Conservation (phyloP, 805 yeast genomes). For the Candida chauliodis region DNA sequence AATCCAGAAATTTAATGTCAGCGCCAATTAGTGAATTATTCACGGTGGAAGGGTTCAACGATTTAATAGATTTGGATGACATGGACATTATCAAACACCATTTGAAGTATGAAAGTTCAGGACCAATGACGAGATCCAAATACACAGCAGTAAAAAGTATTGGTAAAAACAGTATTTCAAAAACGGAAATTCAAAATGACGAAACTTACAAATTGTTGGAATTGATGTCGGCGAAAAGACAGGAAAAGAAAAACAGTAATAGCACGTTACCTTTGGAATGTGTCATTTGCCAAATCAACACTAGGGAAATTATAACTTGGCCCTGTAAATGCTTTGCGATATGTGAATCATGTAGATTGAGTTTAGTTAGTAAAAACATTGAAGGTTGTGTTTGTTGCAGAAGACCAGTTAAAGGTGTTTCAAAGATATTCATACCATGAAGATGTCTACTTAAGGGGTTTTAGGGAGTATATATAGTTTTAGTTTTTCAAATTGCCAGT, state of each 20-base stretch:
- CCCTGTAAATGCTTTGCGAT: slow-evolving; percentile 89
- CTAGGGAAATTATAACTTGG: slow-evolving; percentile 81
- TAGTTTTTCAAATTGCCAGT: too few species aligned
- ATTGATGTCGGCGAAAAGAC: slow-evolving; percentile 11
- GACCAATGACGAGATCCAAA: slow-evolving; percentile 32
- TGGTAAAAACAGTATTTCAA: not conserved
- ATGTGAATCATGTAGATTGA: slow-evolving; percentile 78
- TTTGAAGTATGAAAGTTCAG: slow-evolving; percentile 15
- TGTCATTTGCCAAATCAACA: slow-evolving; percentile 75
- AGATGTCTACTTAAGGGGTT: not conserved
- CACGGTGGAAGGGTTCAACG: slow-evolving; percentile 23
- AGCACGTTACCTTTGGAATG: slow-evolving; percentile 42
- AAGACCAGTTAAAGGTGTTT: slow-evolving; percentile 62
- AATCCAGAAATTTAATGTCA: not conserved
- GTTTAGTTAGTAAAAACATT: slow-evolving; percentile 68
- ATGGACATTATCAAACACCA: slow-evolving; percentile 26
- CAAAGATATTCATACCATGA: slow-evolving; percentile 57
- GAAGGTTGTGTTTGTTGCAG: slow-evolving; percentile 85
- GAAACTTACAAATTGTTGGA: slow-evolving; percentile 12
- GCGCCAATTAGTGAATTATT: slow-evolving; percentile 20
- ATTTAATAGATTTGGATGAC: slow-evolving; percentile 14
- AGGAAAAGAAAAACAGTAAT: not conserved
- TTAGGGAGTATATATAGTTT: too few species aligned
- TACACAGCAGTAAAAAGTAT: slow-evolving; percentile 11
- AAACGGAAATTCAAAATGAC: slow-evolving; percentile 2